Percentiles rank a stretch among this genome's conserved stretches.
phyloP scores from a whole-genome alignment of 768 basidiomycete genomes.

The Pholiota conissans region DNA sequence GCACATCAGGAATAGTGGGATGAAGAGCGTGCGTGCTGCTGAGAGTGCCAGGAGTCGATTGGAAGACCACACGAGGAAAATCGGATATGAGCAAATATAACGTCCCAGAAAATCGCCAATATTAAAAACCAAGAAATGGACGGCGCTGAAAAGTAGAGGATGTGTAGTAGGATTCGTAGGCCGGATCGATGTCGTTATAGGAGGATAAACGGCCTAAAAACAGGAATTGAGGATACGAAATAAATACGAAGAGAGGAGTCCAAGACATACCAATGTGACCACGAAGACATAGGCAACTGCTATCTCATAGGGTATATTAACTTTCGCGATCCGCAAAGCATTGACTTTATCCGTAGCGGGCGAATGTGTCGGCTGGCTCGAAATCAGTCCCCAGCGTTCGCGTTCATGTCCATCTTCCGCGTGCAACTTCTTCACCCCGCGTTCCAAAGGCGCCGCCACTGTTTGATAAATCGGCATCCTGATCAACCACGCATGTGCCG shows the following conservation, averaged over 20 bases:
- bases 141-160: constrained; percentile 78
- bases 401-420: constrained; percentile 22
- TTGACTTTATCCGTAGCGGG: constrained; percentile 37
- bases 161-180: constrained; percentile 67
- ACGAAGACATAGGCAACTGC: constrained; percentile 76
- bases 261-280: constrained; percentile 69
- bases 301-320: constrained; percentile 69
- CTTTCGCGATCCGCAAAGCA: constrained; percentile 55
- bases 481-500: constrained; percentile 57
- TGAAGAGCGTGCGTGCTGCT: constrained; percentile 72
- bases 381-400: constrained; percentile 38
- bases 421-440: constrained; percentile 22
- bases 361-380: constrained; percentile 24
- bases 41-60: constrained; percentile 63
- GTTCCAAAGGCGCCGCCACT: constrained; percentile 50
- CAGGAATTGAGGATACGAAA: not conserved
- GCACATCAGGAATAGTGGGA: constrained; percentile 87
- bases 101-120: constrained; percentile 72
- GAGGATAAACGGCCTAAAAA: constrained; percentile 78
- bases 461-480: constrained; percentile 59
- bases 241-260: not conserved
- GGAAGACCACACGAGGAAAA: constrained; percentile 68
- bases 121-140: constrained; percentile 80
- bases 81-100: constrained; percentile 64
- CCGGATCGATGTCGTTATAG: constrained; percentile 76